These are phyloP conservation scores for Fistulinella prunicolor DNA, from an alignment of 768 basidiomycete species.

Conservation along the genomic window DNA sequence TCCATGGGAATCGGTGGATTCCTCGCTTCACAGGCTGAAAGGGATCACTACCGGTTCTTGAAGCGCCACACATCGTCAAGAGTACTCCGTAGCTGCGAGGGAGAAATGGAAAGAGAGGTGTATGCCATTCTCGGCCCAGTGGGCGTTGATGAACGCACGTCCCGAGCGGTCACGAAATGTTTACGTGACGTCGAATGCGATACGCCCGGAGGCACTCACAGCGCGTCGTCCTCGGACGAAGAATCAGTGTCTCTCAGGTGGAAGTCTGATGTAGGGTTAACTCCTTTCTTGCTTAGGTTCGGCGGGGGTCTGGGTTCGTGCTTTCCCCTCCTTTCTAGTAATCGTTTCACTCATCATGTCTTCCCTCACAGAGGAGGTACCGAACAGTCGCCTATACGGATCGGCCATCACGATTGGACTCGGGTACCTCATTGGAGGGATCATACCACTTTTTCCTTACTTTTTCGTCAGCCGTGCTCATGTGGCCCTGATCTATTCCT, in stretches of 20 bases:
- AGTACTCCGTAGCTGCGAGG: conserved; percentile 85
- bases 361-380: conserved; percentile 72
- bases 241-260: conserved; percentile 60
- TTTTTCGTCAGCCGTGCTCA: conserved; percentile 80
- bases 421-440: conserved; percentile 89
- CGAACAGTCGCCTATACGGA: conserved; percentile 76
- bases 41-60: conserved; percentile 89
- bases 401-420: conserved; percentile 95
- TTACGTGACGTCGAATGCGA: conserved; percentile 66
- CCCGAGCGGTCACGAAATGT: conserved; percentile 71
- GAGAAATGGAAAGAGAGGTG: conserved; percentile 97
- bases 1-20: conserved; percentile 99
- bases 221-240: conserved; percentile 38
- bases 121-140: conserved; percentile 82
- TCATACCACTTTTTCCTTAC: conserved; percentile 90
- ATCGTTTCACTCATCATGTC: background rate
- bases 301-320: conserved; percentile 84
- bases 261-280: conserved; percentile 80
- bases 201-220: conserved; percentile 16
- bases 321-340: background rate
- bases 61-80: conserved; percentile 71
- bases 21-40: conserved; percentile 94
- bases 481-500: conserved; percentile 68
- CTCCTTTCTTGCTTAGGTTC: conserved; percentile 93
- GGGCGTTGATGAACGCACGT: conserved; percentile 83